Conservation (phyloP, 2,329 filamentous ascomycete genomes). For the Eutypa lata region DNA sequence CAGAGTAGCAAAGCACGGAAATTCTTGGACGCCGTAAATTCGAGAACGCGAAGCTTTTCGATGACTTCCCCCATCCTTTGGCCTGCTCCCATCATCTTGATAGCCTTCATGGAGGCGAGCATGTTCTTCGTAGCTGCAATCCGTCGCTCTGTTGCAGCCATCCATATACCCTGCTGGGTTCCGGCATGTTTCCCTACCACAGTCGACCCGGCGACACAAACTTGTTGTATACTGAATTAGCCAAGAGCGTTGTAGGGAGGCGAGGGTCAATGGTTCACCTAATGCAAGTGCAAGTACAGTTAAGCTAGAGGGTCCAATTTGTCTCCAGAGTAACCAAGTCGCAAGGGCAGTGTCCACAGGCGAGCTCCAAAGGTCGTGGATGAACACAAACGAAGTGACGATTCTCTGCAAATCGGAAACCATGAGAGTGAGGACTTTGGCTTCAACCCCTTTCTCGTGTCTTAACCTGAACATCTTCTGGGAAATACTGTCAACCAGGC, state of each 20-base stretch:
- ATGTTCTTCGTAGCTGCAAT: conserved; percentile 14
- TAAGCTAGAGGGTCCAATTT: conserved; percentile 14
- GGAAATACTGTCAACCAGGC: conserved; percentile 9
- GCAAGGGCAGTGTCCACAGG: conserved; percentile 11
- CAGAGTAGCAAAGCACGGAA: conserved; percentile 7
- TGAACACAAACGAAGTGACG: conserved; percentile 6
- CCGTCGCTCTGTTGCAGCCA: conserved; percentile 11
- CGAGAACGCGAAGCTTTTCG: conserved; percentile 6
- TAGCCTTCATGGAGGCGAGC: conserved; percentile 16
- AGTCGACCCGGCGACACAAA: conserved; percentile 3
- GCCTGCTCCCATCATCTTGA: conserved; percentile 14
- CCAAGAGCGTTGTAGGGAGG: neutral
- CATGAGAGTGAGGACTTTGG: conserved; percentile 12
- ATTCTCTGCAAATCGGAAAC: conserved; percentile 13
- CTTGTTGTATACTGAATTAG: neutral
- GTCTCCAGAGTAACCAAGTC: conserved; percentile 13
- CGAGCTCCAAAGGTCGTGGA: conserved; percentile 12
- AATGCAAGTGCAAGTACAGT: conserved; percentile 9
- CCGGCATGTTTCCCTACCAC: conserved; percentile 6
- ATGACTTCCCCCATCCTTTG: conserved; percentile 1
- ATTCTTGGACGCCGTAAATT: conserved; percentile 7
- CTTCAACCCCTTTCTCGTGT: conserved; percentile 9
- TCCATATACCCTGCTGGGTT: conserved; percentile 10
- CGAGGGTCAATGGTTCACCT: neutral
- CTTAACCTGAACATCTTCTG: conserved; percentile 13